Conservation (phyloP, 352 stramenopile species). For the Pythium utonaiense region DNA sequence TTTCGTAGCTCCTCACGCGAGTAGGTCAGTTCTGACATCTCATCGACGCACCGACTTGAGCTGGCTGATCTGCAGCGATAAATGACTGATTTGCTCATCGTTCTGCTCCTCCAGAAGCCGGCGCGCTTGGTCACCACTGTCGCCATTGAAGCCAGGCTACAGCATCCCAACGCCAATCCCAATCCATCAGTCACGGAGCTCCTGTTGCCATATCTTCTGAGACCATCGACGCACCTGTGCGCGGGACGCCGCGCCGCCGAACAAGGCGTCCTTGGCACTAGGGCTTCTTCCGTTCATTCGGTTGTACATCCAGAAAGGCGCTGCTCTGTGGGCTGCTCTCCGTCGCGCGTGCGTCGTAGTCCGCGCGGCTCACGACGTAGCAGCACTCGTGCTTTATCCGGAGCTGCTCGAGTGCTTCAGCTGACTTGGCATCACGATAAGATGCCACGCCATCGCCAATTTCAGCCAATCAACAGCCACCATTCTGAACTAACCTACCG, state of each 20-base stretch:
- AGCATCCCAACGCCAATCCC: background rate
- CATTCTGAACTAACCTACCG: background rate
- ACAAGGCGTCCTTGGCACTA: slow-evolving; percentile 58
- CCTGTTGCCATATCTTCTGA: background rate
- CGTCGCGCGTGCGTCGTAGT: background rate
- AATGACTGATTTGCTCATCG: slow-evolving; percentile 84
- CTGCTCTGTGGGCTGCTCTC: background rate
- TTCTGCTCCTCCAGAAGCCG: slow-evolving; percentile 83
- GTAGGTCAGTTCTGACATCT: background rate
- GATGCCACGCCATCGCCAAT: slow-evolving; percentile 13
- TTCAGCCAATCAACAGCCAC: slow-evolving; percentile 10
- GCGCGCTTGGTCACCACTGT: slow-evolving; percentile 78
- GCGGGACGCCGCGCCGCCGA: slow-evolving; percentile 51
- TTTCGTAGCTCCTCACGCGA: background rate
- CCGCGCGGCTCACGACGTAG: no score
- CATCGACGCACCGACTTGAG: slow-evolving; percentile 62
- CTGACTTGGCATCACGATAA: slow-evolving; percentile 11
- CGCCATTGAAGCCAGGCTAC: slow-evolving; percentile 33
- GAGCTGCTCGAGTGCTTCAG: background rate
- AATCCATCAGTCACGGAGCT: background rate
- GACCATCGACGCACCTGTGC: slow-evolving; percentile 30
- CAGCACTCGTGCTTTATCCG: no score
- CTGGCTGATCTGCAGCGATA: slow-evolving; percentile 85
- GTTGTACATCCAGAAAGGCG: slow-evolving; percentile 70
- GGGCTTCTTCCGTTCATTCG: slow-evolving; percentile 60